Percentiles rank a stretch among this genome's conserved stretches.
phyloP scores from a whole-genome alignment of 2,329 filamentous ascomycete species.

The Claviceps lovelessii region DNA sequence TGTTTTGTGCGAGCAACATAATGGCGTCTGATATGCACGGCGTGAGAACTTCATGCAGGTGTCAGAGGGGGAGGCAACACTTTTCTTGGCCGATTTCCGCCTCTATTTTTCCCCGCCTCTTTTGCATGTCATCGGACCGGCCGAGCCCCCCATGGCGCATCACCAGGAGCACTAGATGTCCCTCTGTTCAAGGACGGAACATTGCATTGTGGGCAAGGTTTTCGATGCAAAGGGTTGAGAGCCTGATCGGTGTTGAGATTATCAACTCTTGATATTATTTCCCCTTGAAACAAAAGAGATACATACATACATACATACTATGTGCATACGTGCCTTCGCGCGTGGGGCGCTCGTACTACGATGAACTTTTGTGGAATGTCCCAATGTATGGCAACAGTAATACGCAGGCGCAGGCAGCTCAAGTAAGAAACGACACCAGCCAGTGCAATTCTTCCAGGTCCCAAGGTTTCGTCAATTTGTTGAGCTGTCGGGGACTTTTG shows the following conservation, averaged over 20 bases:
- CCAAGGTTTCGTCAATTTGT: background rate
- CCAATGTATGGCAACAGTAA: background rate
- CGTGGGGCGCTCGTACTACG: background rate
- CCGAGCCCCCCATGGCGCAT: background rate
- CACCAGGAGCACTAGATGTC: background rate
- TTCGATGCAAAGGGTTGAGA: background rate
- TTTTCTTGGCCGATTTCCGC: conserved; percentile 23
- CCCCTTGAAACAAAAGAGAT: background rate
- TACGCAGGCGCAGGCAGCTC: background rate
- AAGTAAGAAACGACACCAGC: background rate
- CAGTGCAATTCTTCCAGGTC: background rate
- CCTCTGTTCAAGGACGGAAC: background rate
- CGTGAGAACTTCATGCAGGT: conserved; percentile 1
- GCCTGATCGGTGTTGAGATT: background rate
- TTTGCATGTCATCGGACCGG: background rate
- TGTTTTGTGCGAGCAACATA: background rate
- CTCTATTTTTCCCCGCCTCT: background rate
- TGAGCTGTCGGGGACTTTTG: background rate
- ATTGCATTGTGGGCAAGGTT: background rate
- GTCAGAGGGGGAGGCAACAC: background rate
- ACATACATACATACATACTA: background rate
- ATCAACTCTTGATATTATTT: background rate
- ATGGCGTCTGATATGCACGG: background rate
- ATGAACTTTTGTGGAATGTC: background rate
- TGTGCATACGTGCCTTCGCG: background rate